Evolutionary conservation across 768 basidiomycete genomes (phyloP).

Genomic region (Cantharellus anzutake): DNA sequence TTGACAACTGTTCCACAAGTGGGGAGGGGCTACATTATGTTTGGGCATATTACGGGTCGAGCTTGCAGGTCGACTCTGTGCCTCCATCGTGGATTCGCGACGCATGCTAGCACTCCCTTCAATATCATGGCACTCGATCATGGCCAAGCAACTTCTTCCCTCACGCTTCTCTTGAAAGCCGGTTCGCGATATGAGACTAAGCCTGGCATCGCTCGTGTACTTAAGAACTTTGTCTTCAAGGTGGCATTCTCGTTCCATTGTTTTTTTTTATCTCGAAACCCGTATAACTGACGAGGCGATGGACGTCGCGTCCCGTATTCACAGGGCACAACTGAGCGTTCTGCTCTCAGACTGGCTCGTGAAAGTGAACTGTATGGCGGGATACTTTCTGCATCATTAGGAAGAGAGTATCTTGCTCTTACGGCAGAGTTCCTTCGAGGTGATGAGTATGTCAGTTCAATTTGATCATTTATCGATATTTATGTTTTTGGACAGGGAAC

Average conservation of each 20-base stretch:
- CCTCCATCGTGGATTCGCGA: constrained; percentile 37
- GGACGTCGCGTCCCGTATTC: not conserved
- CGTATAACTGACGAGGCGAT: not conserved
- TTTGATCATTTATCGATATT: not conserved
- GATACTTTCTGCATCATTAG: constrained; percentile 64
- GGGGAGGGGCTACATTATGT: not conserved
- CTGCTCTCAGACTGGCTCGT: constrained; percentile 75
- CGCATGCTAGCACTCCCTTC: constrained; percentile 60
- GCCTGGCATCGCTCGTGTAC: constrained; percentile 77
- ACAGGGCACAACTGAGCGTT: constrained; percentile 76
- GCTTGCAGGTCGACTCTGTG: not conserved
- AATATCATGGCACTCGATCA: constrained; percentile 76
- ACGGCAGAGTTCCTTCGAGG: constrained; percentile 90
- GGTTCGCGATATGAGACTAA: constrained; percentile 77
- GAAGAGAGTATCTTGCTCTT: constrained; percentile 78
- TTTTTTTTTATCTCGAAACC: not conserved
- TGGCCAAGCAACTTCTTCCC: constrained; percentile 63
- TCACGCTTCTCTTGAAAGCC: constrained; percentile 85
- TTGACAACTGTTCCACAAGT: too few relatives aligned
- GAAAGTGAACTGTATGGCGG: constrained; percentile 91
- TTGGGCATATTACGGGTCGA: not conserved
- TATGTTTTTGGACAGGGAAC: constrained; percentile 30
- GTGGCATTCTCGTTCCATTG: constrained; percentile 25
- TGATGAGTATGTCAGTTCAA: constrained; percentile 60
- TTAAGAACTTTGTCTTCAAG: constrained; percentile 99